Evolutionary conservation across 176 grass and related monocot species (phyloP).

Genomic region (Chloris gayana): DNA sequence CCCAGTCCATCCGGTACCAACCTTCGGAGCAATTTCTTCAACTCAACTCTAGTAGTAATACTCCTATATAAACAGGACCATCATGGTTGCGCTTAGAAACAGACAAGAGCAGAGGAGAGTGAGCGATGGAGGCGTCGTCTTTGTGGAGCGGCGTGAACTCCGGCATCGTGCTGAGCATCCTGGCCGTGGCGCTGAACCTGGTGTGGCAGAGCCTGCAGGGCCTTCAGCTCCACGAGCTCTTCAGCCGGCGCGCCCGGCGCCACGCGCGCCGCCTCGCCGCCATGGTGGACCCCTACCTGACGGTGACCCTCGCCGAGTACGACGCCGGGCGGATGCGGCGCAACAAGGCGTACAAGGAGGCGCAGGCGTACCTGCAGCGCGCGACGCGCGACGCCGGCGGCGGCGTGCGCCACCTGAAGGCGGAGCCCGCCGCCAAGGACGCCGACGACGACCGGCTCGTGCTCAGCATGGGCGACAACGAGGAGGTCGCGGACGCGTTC

Average conservation of each 20-base stretch:
- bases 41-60: too few relatives aligned
- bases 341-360: slow-evolving; percentile 9
- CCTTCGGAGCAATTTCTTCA: background rate
- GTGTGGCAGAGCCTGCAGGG: slow-evolving; percentile 19
- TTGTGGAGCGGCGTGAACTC: slow-evolving; percentile 7
- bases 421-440: background rate
- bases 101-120: background rate
- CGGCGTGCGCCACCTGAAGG: background rate
- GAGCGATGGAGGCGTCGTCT: background rate
- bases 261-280: background rate
- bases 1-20: background rate
- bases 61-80: background rate
- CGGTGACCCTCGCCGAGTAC: slow-evolving; percentile 32
- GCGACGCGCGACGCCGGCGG: background rate
- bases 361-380: slow-evolving; percentile 30
- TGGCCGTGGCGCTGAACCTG: background rate
- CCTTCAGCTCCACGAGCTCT: slow-evolving; percentile 4
- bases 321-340: slow-evolving; percentile 17
- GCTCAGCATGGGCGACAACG: slow-evolving; percentile 35
- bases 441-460: background rate
- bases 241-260: slow-evolving; percentile 1
- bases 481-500: slow-evolving; percentile 55
- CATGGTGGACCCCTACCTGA: slow-evolving; percentile 36
- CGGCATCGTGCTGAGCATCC: slow-evolving; percentile 29
- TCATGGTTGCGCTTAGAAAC: background rate